Percentiles rank a stretch among this genome's conserved stretches.
These are phyloP conservation scores for Chlorophyllum brunneum DNA, from an alignment of 768 basidiomycete species.

Conservation along the genomic window DNA sequence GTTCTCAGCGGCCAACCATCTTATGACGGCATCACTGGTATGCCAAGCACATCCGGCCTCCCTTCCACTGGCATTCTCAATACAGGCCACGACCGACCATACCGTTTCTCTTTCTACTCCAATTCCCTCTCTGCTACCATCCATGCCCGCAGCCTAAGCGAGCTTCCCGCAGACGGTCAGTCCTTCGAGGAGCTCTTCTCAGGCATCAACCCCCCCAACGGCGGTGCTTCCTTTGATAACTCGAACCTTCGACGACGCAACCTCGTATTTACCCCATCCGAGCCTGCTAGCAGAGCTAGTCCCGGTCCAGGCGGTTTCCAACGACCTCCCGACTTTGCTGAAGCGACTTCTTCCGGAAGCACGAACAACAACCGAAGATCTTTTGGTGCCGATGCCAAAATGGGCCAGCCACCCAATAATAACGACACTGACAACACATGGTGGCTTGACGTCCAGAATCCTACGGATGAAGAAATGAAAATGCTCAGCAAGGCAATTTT, in stretches of 20 bases:
- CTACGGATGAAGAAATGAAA: constrained; percentile 99
- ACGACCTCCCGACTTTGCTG: constrained; percentile 1
- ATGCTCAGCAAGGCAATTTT: constrained; percentile 79
- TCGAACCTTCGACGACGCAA: constrained; percentile 19
- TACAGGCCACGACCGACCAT: constrained; percentile 80
- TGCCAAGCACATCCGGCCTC: constrained; percentile 17
- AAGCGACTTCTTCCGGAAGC: constrained; percentile 3
- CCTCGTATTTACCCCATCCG: constrained; percentile 18
- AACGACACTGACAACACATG: constrained; percentile 78
- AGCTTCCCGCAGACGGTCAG: constrained; percentile 92
- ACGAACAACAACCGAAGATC: constrained; percentile 6
- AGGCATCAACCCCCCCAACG: constrained; percentile 32
- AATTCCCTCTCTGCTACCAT: constrained; percentile 91
- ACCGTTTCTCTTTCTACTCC: constrained; percentile 98
- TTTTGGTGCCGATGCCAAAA: constrained; percentile 13
- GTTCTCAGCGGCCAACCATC: constrained; percentile 23
- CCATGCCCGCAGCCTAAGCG: constrained; percentile 87
- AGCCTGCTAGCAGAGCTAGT: constrained; percentile 1
- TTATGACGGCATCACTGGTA: constrained; percentile 24
- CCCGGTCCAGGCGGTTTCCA: neutral
- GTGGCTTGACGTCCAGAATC: constrained; percentile 94
- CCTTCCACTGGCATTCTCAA: constrained; percentile 34
- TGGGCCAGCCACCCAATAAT: constrained; percentile 16
- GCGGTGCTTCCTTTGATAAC: constrained; percentile 9
- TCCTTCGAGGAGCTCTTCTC: constrained; percentile 88